Conservation (phyloP, 768 basidiomycete species). For the Boletus vinaceobasis region DNA sequence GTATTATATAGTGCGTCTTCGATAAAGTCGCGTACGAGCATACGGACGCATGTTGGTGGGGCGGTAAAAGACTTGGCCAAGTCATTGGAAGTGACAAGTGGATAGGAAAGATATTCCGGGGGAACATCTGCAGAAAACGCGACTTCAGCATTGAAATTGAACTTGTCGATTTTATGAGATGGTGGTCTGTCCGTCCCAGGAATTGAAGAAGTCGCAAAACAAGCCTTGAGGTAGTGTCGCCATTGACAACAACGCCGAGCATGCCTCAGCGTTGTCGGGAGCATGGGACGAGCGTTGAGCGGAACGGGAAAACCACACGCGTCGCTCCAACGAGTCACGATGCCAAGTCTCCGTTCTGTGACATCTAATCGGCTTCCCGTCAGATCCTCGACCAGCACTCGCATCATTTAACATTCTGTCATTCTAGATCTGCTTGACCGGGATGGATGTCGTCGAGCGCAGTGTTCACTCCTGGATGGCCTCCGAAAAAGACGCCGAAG, state of each 20-base stretch:
- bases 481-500: conserved; percentile 55
- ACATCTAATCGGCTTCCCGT: conserved; percentile 8
- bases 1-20: conserved; percentile 97
- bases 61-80: conserved; percentile 46
- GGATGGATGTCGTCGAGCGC: conserved; percentile 47
- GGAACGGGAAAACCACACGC: conserved; percentile 5
- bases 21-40: conserved; percentile 95
- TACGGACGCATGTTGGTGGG: conserved; percentile 81
- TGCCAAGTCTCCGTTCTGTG: not conserved
- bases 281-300: conserved; percentile 16
- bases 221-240: conserved; percentile 23
- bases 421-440: not conserved
- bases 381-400: not conserved
- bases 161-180: conserved; percentile 30
- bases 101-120: conserved; percentile 47
- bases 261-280: conserved; percentile 18
- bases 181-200: conserved; percentile 11
- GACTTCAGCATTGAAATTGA: conserved; percentile 72
- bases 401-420: not conserved
- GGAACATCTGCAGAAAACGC: conserved; percentile 48
- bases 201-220: conserved; percentile 22
- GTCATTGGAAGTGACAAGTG: conserved; percentile 67
- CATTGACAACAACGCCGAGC: conserved; percentile 17
- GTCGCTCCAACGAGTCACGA: conserved; percentile 1
- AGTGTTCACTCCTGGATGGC: conserved; percentile 72